Conservation (phyloP, 148 eudicot genomes). For the Nyssa sinensis region DNA sequence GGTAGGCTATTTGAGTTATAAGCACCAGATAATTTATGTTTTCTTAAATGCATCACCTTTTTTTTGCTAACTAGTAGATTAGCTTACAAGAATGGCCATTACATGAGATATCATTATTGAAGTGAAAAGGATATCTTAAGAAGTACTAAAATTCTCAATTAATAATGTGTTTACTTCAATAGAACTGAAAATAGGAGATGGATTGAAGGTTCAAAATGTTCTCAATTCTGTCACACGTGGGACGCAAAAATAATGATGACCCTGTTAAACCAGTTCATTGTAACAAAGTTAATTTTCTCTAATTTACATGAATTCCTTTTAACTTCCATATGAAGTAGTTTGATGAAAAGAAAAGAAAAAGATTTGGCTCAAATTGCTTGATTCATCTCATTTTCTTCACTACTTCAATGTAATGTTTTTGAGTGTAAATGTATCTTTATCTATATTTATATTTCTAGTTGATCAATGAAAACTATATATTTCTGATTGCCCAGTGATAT, state of each 20-base stretch:
- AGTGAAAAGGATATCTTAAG: not conserved
- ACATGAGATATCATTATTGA: not conserved
- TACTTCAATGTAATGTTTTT: too few relatives aligned
- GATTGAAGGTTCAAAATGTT: not conserved
- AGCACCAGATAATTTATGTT: not conserved
- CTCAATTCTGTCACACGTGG: not conserved
- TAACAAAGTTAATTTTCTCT: not conserved
- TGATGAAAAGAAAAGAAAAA: too few relatives aligned
- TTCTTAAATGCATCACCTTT: too few relatives aligned
- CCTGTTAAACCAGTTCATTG: not conserved
- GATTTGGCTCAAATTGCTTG: too few relatives aligned
- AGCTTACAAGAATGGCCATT: not conserved
- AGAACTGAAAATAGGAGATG: not conserved
- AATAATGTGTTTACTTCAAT: not conserved
- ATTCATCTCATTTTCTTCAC: too few relatives aligned
- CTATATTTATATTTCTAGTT: not conserved
- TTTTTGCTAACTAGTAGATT: not conserved
- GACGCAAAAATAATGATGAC: not conserved
- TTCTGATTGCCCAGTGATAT: slow-evolving; percentile 56
- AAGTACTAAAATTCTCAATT: not conserved
- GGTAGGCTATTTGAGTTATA: slow-evolving; percentile 35
- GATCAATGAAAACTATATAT: too few relatives aligned
- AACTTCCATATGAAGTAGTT: too few relatives aligned
- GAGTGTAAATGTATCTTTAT: too few relatives aligned
- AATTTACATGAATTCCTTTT: too few relatives aligned